Evolutionary conservation across 176 grass and related monocot genomes (phyloP), one percentile per base, ranked within the genome.

Genomic region (Luzula sylvatica): DNA sequence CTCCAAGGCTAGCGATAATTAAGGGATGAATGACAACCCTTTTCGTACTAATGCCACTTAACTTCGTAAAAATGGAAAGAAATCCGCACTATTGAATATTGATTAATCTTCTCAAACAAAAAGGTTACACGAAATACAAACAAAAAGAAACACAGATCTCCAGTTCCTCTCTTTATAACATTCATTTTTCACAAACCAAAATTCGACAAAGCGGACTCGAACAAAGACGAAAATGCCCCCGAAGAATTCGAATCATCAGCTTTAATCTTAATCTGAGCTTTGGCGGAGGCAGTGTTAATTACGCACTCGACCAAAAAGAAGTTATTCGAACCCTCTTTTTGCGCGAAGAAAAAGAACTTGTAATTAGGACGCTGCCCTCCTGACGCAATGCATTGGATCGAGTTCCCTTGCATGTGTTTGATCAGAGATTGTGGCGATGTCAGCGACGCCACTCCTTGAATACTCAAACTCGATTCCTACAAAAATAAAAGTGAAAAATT

Each of bases 291-390:
- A 20, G 93, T 83, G 66, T 87, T 99, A 49, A 99, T 40, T 38
- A 99, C 83, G 40, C 86, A 99, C 57, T 99, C 93, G 26, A 99
- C 82, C 54, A 99, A 79, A 58, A 92, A 92, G 78, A 92, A 87
- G 16, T 66, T 55, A 49, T 77, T 24, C 17, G 72, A 61, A 22
- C 65, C 81, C 39, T 92, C 93, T 66, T 78, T 87, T 52, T 99
- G 93, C 20, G 86, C 93, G 32, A 87, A 99, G 72, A 99, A 90
- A 61, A 87, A 92, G 72, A 87, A 99, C 68, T 99, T 99, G 68
- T 92, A 99, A 49, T 87, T 99, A 55, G 93, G 86, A 30, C 78
- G 72, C 63, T 92, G 93, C 51, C 93, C 93, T 43, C 93, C 93
- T 22, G 86, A 99, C 45, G 93, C 93, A 52, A 99, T 99, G 54